Evolutionary conservation across 2,329 filamentous ascomycete genomes (phyloP).

Genomic region (Salinomyces thailandicus): DNA sequence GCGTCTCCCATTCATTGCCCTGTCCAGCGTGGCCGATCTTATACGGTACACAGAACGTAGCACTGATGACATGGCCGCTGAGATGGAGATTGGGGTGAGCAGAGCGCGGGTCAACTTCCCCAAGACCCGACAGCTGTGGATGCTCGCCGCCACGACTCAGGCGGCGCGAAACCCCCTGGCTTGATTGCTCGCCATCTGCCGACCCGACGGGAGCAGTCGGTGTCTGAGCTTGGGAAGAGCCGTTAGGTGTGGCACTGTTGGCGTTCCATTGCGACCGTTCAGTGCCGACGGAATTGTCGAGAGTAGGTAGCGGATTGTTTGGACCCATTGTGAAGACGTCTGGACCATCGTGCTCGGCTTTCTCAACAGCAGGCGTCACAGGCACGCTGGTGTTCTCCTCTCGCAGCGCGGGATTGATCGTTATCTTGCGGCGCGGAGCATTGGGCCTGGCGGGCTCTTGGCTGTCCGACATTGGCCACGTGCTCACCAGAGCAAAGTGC

Average conservation of each 20-base stretch:
- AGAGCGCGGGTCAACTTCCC: conserved; percentile 43
- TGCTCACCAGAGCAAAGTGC: too few species aligned
- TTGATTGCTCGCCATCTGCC: conserved; percentile 21
- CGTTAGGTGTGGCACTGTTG: background rate
- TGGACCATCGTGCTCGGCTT: conserved; percentile 2
- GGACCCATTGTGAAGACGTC: too few species aligned
- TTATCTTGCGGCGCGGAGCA: background rate
- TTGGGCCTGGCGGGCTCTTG: background rate
- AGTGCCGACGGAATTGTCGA: too few species aligned
- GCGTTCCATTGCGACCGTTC: background rate
- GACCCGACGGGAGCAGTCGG: background rate
- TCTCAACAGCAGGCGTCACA: conserved; percentile 18
- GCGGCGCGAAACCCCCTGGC: conserved; percentile 43
- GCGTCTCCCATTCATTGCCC: conserved; percentile 53
- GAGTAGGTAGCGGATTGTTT: too few species aligned
- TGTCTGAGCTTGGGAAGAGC: too few species aligned
- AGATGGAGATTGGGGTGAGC: conserved; percentile 48
- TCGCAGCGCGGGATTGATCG: conserved; percentile 5
- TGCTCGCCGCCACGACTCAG: conserved; percentile 36
- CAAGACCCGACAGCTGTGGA: conserved; percentile 30
- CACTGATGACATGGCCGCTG: conserved; percentile 54
- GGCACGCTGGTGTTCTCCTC: conserved; percentile 10
- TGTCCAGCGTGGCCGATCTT: conserved; percentile 46
- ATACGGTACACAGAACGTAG: conserved; percentile 53
- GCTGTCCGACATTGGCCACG: conserved; percentile 2